Evolutionary conservation across 2,329 filamentous ascomycete species (phyloP), one percentile per base, ranked within the genome.

Genomic region (Pseudopithomyces maydicus): DNA sequence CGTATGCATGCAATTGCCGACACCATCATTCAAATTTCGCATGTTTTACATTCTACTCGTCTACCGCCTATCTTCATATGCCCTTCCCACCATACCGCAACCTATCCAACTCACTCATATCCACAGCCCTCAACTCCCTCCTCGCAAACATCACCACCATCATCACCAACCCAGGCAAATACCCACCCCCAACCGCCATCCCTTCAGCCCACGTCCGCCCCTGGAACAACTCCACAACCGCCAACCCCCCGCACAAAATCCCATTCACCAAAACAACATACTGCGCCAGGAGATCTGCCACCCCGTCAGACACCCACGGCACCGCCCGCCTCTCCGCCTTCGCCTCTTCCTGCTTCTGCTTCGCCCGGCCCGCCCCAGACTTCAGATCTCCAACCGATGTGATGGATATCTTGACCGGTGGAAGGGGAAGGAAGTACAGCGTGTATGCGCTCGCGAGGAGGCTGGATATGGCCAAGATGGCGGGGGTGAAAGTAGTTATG

Each of bases 1-100:
- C 5, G n/a, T n/a, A n/a, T 17, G 12, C 12, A n/a, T 36, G 15
- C 15, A 11, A n/a, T 36, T 14, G n/a, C 15, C 11, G 35, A n/a
- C 3, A 36, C 14, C 35, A n/a, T 14, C 12, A 36, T 11, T 36
- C 35, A 11, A n/a, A 6, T 6, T 36, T 14, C 11, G 5, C 15
- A 36, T n/a, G 3, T 14, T 36, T 14, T 14, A 3, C 14, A 14
- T 6, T 36, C 5, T 5, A 14, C 15, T 36, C 35, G 3, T 36
- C 35, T 6, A 36, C 35, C 14, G n/a, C n/a, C 15, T n/a, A 10
- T 10, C 15, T 33, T 43, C 29, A 50, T 23, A 41, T 88, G 2
- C 88, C 88, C 69, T 89, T 91, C 69, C 86, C 89, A 52, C 82
- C 80, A 76, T 91, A 90, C 71, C 79, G 85, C 67, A 91, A 77